phyloP scores from a whole-genome alignment of 2,329 filamentous ascomycete species.

The Cladobotryum mycophilum region DNA sequence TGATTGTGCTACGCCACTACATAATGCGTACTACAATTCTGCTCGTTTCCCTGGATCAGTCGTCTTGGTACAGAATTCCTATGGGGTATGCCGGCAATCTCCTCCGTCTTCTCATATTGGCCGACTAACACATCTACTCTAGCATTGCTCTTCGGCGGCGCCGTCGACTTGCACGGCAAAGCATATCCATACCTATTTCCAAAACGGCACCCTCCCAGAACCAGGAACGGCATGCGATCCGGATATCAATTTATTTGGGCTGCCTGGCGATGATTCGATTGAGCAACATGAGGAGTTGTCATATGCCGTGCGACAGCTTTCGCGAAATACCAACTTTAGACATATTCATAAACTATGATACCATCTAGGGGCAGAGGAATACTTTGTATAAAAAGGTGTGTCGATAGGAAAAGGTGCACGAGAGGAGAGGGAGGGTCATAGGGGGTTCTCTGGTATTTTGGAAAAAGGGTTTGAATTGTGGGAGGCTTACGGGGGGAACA shows the following conservation, averaged over 20 bases:
- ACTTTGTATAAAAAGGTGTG: no score
- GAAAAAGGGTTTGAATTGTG: no score
- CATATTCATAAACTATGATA: background rate
- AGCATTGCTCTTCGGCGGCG: slow-evolving; percentile 46
- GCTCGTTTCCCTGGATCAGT: slow-evolving; percentile 38
- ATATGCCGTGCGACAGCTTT: background rate
- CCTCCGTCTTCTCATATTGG: no score
- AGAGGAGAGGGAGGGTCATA: no score
- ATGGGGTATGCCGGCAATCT: slow-evolving; percentile 36
- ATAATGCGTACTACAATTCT: slow-evolving; percentile 40
- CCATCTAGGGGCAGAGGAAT: background rate
- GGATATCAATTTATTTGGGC: slow-evolving; percentile 38
- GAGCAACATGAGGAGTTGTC: background rate
- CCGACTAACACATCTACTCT: background rate
- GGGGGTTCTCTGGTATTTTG: no score
- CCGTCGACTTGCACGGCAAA: slow-evolving; percentile 38
- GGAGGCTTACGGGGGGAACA: no score
- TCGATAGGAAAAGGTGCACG: no score
- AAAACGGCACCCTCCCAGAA: slow-evolving; percentile 38
- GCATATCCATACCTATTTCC: slow-evolving; percentile 39
- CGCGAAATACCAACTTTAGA: background rate
- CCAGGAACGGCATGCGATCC: slow-evolving; percentile 40
- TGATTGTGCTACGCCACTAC: slow-evolving; percentile 43
- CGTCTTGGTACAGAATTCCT: slow-evolving; percentile 43
- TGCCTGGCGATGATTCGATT: slow-evolving; percentile 11